Percentiles rank a stretch among this genome's conserved stretches.
Evolutionary conservation across 2,329 filamentous ascomycete species (phyloP).

Genomic region (Botrytis aclada): DNA sequence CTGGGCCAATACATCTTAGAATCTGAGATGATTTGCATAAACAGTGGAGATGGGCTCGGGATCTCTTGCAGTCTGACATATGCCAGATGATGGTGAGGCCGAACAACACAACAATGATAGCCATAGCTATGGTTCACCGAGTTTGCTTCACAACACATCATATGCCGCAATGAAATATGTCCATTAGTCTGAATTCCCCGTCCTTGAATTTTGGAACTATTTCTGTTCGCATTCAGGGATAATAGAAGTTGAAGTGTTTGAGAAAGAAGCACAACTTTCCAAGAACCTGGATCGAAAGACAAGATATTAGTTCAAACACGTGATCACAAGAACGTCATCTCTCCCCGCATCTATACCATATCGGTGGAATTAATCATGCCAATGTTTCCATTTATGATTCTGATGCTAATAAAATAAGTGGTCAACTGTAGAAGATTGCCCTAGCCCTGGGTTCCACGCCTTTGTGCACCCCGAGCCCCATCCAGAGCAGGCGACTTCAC

Average conservation of each 20-base stretch:
- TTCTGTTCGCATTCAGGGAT: not conserved
- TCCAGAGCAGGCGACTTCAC: not conserved
- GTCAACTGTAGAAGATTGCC: not conserved
- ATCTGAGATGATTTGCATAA: not conserved
- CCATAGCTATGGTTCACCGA: not conserved
- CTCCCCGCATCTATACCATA: not conserved
- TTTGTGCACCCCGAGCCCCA: not conserved
- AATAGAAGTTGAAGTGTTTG: not conserved
- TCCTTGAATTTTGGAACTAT: not conserved
- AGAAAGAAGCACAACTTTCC: not conserved
- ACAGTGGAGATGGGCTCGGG: not conserved
- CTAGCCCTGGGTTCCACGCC: not conserved
- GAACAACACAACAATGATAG: not conserved
- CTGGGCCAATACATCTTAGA: not conserved
- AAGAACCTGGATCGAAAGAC: not conserved
- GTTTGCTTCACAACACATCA: not conserved
- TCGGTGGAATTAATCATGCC: not conserved
- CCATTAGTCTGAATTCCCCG: not conserved
- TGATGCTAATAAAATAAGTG: not conserved
- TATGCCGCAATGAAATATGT: not conserved
- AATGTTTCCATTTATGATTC: not conserved
- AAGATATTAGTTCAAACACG: not conserved
- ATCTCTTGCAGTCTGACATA: not conserved
- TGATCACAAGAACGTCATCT: not conserved
- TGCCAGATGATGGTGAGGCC: not conserved